Evolutionary conservation across 108 stramenopile genomes (phyloP), one percentile per base, ranked within the genome.

Genomic region (Nitzschia inconspicua): DNA sequence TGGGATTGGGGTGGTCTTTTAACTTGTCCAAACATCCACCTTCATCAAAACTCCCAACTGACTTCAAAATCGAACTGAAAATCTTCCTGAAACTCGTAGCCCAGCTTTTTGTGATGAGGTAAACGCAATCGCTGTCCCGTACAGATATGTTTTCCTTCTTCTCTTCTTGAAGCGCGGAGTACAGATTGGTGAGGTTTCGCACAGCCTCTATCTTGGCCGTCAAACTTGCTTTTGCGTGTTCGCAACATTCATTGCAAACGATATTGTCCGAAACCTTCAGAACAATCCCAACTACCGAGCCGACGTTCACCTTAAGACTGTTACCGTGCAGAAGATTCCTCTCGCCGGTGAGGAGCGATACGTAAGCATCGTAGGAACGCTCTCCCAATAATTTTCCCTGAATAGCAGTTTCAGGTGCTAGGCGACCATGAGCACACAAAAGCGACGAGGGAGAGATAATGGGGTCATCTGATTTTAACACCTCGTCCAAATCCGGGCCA

Each of bases 381-480:
- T 37, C 20, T 42, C 83, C 70, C 2, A 93, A 56, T 14, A 89
- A 47, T 66, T 93, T 93, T 26, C 87, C 80, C 20, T 37, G 34
- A 26, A 75, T 54, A 26, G 80, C 81, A 20, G 47, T 57, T 31
- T 40, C 37, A 18, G 90, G 90, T 71, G 68, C 22, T 71, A 47
- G 22, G 72, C 80, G n/a, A 22, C 49, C 43, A 47, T 91, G 89
- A 27, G 47, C 23, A 52, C 89, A 91, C 9, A 87, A 55, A 34
- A 77, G 58, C 0, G 32, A 31, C 23, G 65, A 27, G 7, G 61
- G 47, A 24, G 50, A 48, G 3, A 85, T 35, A 19, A 84, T 22
- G 3, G 74, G 59, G 39, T 26, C 63, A 25, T 37, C 41, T 9
- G 61, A 43, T 47, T 53, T 28, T 20, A 60, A 46, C 18, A 24